A percentile compares a stretch with the other conserved stretches of the same genome.
phyloP scores from a whole-genome alignment of 176 grass and related monocot species.

The Oryza glaberrima region DNA sequence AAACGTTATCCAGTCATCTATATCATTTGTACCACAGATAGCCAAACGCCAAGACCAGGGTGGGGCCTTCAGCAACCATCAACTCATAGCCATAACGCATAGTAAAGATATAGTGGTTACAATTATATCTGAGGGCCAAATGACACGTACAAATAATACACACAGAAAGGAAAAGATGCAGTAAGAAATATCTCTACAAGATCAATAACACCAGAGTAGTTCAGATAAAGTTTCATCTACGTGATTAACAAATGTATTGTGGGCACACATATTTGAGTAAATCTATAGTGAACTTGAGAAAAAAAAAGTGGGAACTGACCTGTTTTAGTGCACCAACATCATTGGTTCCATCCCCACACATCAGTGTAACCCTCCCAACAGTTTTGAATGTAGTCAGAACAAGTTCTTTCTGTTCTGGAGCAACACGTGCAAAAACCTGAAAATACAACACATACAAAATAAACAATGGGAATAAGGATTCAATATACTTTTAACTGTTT shows the following conservation, averaged over 20 bases:
- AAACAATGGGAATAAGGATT: neutral
- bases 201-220: neutral
- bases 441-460: constrained; percentile 28
- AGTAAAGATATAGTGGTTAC: neutral
- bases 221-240: neutral
- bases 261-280: constrained; percentile 4
- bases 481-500: constrained; percentile 14
- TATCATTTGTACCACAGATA: constrained; percentile 18
- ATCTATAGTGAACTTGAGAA: neutral
- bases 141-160: neutral
- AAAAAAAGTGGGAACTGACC: constrained; percentile 45
- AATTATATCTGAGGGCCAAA: neutral
- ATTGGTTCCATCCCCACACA: constrained; percentile 99
- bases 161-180: neutral
- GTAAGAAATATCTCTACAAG: neutral
- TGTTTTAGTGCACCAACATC: constrained; percentile 99
- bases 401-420: constrained; percentile 99
- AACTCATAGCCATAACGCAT: neutral
- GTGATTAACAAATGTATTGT: constrained; percentile 14
- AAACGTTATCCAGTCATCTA: neutral
- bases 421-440: constrained; percentile 97
- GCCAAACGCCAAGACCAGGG: neutral
- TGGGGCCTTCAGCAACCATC: neutral
- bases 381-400: constrained; percentile 94
- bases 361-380: constrained; percentile 93